These are phyloP conservation scores for Verticillium longisporum DNA, from an alignment of 2,329 filamentous ascomycete species.

Conservation along the genomic window DNA sequence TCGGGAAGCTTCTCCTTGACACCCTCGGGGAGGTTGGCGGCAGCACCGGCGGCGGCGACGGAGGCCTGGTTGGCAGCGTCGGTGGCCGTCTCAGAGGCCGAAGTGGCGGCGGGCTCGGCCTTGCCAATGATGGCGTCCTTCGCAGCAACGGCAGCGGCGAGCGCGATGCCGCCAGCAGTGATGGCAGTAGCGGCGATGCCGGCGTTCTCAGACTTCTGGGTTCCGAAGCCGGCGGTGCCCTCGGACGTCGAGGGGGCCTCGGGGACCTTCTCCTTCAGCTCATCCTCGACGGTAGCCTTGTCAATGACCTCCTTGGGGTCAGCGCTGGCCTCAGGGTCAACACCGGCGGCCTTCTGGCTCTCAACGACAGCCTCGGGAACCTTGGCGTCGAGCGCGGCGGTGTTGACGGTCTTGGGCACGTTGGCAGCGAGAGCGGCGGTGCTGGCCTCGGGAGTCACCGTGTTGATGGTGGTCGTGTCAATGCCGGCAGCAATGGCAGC, in stretches of 20 bases:
- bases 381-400: slow-evolving; percentile 24
- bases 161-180: slow-evolving; percentile 27
- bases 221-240: slow-evolving; percentile 43
- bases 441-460: slow-evolving; percentile 49
- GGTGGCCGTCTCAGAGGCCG: slow-evolving; percentile 28
- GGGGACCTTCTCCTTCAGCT: slow-evolving; percentile 61
- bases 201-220: slow-evolving; percentile 44
- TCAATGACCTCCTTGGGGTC: slow-evolving; percentile 59
- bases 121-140: slow-evolving; percentile 16
- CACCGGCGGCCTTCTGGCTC: slow-evolving; percentile 61
- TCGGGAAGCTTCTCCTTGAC: slow-evolving; percentile 45
- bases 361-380: slow-evolving; percentile 62
- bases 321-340: slow-evolving; percentile 61
- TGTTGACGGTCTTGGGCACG: slow-evolving; percentile 48
- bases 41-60: slow-evolving; percentile 27
- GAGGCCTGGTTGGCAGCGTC: slow-evolving; percentile 28
- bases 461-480: slow-evolving; percentile 40
- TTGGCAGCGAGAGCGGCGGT: slow-evolving; percentile 63
- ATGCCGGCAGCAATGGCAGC: slow-evolving; percentile 17
- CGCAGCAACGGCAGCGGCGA: slow-evolving; percentile 24
- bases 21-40: slow-evolving; percentile 44
- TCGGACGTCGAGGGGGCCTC: slow-evolving; percentile 52
- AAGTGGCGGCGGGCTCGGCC: slow-evolving; percentile 18
- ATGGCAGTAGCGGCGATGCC: slow-evolving; percentile 25
- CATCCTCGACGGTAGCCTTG: slow-evolving; percentile 64